A percentile compares a stretch with the other conserved stretches of the same genome.
Conservation (phyloP, 2,329 filamentous ascomycete species). For the Ophiocordyceps camponoti-saundersi region DNA sequence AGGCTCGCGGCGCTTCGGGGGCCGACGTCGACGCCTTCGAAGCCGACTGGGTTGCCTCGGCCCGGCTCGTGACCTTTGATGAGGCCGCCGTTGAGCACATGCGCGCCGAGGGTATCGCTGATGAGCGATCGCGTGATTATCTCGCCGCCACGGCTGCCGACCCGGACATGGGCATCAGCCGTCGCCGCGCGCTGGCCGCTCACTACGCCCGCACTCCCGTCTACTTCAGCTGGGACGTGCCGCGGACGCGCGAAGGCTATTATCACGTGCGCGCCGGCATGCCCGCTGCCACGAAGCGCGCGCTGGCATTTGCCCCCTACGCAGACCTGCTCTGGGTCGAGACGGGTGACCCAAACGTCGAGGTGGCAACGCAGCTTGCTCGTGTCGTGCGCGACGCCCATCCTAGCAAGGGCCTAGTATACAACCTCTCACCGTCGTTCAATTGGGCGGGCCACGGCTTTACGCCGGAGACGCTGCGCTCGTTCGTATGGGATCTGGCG, state of each 20-base stretch:
- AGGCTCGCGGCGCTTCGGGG: conserved; percentile 58
- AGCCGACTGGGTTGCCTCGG: conserved; percentile 71
- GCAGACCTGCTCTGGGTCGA: conserved; percentile 96
- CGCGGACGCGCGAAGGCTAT: conserved; percentile 82
- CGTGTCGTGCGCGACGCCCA: conserved; percentile 51
- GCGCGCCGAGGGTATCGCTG: conserved; percentile 42
- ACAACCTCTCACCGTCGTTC: conserved; percentile 92
- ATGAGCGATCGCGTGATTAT: conserved; percentile 52
- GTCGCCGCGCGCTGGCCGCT: conserved; percentile 56
- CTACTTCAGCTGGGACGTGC: conserved; percentile 79
- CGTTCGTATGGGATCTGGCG: conserved; percentile 93
- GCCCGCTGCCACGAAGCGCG: conserved; percentile 77
- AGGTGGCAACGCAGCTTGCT: conserved; percentile 59
- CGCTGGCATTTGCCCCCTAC: conserved; percentile 78
- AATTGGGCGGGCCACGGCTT: conserved; percentile 98
- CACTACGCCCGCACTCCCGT: conserved; percentile 50
- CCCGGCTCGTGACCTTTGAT: conserved; percentile 78
- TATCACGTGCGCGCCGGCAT: conserved; percentile 83
- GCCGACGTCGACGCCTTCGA: conserved; percentile 76
- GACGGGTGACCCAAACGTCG: conserved; percentile 74
- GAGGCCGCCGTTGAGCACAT: conserved; percentile 73
- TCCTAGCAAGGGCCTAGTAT: conserved; percentile 80
- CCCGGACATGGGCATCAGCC: conserved; percentile 60
- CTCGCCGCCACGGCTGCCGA: conserved; percentile 41
- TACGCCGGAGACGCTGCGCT: conserved; percentile 62